Evolutionary conservation across 2,329 filamentous ascomycete genomes (phyloP).

Genomic region (Didymosphaeria variabile): DNA sequence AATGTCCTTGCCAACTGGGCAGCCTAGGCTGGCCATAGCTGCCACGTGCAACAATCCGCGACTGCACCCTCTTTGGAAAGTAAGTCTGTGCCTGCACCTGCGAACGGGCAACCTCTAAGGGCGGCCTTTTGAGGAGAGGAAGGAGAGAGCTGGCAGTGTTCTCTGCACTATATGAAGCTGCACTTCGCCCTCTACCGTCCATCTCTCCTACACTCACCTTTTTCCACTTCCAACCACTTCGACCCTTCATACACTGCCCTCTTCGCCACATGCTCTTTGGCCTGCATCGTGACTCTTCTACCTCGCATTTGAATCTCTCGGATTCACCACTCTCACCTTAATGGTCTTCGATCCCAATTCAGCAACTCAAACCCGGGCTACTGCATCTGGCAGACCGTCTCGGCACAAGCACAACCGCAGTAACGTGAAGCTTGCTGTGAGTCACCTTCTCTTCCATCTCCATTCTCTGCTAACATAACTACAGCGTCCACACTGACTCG

Average conservation of each 20-base stretch:
- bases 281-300: not conserved
- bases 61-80: not conserved
- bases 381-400: not conserved
- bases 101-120: not conserved
- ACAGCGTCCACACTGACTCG: not conserved
- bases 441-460: not conserved
- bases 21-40: not conserved
- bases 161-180: slow-evolving; percentile 7
- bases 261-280: slow-evolving; percentile 7
- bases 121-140: not conserved
- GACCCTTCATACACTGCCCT: slow-evolving; percentile 5
- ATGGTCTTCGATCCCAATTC: slow-evolving; percentile 6
- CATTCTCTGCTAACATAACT: not conserved
- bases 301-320: slow-evolving; percentile 16
- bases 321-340: slow-evolving; percentile 19
- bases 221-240: slow-evolving; percentile 1
- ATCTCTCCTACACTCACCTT: slow-evolving; percentile 3
- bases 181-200: not conserved
- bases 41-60: not conserved
- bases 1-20: not conserved
- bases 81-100: not conserved
- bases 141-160: slow-evolving; percentile 2
- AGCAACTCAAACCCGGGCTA: not conserved
- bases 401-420: slow-evolving; percentile 2
- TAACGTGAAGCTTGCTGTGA: slow-evolving; percentile 1